A percentile compares a stretch with the other conserved stretches of the same genome.
These are phyloP conservation scores for Crithidia expoeki DNA, from an alignment of 208 protist species.

Conservation along the genomic window DNA sequence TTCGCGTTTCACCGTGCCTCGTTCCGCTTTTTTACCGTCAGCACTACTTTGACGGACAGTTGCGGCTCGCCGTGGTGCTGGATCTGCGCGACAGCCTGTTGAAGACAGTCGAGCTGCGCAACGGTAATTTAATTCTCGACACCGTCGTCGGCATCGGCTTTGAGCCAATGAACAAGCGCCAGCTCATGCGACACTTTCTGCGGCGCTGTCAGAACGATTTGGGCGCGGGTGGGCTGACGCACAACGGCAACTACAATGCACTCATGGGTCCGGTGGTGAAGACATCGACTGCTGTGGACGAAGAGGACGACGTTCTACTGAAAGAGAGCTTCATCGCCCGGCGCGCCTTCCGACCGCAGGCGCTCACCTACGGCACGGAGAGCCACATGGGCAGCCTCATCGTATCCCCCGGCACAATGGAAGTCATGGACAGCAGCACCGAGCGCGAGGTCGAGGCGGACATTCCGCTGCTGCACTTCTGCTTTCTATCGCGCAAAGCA, in stretches of 20 bases:
- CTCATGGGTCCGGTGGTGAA: constrained; percentile 11
- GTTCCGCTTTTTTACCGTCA: constrained; percentile 56
- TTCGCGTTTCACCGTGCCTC: constrained; percentile 53
- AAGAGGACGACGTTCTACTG: constrained; percentile 22
- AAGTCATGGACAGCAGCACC: constrained; percentile 21
- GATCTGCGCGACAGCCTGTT: constrained; percentile 61
- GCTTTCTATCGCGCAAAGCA: constrained; percentile 39
- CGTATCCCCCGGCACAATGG: constrained; percentile 23
- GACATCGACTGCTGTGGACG: neutral
- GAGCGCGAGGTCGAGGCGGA: constrained; percentile 51
- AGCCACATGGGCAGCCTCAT: constrained; percentile 31
- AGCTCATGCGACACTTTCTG: constrained; percentile 43
- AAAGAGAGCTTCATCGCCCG: constrained; percentile 41
- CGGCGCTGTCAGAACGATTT: constrained; percentile 12
- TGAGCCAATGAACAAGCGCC: constrained; percentile 51
- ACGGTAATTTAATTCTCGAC: constrained; percentile 50
- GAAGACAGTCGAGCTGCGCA: constrained; percentile 55
- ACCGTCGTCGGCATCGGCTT: constrained; percentile 56
- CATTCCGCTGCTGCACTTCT: constrained; percentile 59
- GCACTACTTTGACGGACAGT: constrained; percentile 55
- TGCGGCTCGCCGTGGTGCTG: constrained; percentile 55
- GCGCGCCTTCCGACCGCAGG: constrained; percentile 37
- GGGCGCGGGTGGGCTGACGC: neutral
- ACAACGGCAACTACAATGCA: neutral
- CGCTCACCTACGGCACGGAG: constrained; percentile 31